These are phyloP conservation scores for Boletus eberwhitei DNA, from an alignment of 768 basidiomycete species.

Conservation along the genomic window DNA sequence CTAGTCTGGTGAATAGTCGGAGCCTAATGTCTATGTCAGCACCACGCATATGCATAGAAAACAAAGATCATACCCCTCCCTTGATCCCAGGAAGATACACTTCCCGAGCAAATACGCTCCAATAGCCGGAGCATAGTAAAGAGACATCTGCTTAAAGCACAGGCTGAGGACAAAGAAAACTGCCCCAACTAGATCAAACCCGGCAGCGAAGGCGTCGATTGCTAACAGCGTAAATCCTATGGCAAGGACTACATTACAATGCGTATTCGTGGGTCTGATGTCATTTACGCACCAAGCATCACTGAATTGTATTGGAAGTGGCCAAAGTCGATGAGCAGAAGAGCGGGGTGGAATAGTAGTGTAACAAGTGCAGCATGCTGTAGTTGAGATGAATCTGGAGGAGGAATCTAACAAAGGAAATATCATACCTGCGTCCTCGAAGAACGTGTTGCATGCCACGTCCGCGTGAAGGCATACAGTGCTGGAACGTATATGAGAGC, in stretches of 20 bases:
- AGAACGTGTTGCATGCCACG: constrained; percentile 69
- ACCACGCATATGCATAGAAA: background rate
- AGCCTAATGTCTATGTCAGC: constrained; percentile 26
- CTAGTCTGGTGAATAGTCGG: constrained; percentile 65
- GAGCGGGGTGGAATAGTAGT: constrained; percentile 77
- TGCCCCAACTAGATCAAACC: constrained; percentile 72
- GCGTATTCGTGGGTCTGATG: background rate
- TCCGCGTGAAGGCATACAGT: constrained; percentile 57
- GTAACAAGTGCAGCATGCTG: constrained; percentile 59
- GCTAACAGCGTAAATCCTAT: constrained; percentile 68
- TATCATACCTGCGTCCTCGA: constrained; percentile 69
- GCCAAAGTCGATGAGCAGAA: constrained; percentile 84
- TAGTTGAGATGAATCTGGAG: background rate
- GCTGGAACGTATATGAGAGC: constrained; percentile 72
- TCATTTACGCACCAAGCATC: constrained; percentile 68
- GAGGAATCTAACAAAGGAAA: background rate
- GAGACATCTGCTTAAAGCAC: constrained; percentile 93
- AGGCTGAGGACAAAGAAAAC: constrained; percentile 80
- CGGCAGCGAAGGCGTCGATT: constrained; percentile 64
- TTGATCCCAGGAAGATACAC: constrained; percentile 76
- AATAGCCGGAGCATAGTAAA: constrained; percentile 92
- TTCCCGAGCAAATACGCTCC: constrained; percentile 88
- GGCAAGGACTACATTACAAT: background rate
- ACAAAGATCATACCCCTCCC: constrained; percentile 53
- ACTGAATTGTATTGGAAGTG: constrained; percentile 96